Conservation (phyloP, 176 grass and related monocot genomes). For the Oryza coarctata region DNA sequence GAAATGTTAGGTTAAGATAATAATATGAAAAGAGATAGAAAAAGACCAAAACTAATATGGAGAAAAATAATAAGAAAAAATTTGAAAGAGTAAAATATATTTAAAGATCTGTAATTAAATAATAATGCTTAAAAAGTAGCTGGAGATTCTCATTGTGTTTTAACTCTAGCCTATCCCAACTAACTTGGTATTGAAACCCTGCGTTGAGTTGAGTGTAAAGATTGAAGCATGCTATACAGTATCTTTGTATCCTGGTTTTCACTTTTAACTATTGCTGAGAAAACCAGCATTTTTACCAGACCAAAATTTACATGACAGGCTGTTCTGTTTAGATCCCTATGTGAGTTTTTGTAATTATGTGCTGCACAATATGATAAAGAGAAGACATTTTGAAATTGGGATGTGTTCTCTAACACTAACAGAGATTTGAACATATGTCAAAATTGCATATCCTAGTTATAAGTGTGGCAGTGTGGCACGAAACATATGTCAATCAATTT, state of each 20-base stretch:
- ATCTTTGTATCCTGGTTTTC: background rate
- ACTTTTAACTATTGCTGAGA: background rate
- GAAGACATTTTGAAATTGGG: background rate
- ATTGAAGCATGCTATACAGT: background rate
- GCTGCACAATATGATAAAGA: background rate
- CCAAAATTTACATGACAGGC: background rate
- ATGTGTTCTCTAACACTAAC: background rate
- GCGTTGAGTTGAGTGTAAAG: too few species aligned
- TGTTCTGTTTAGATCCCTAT: background rate
- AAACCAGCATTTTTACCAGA: background rate
- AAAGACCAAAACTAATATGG: too few species aligned
- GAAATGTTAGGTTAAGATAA: too few species aligned
- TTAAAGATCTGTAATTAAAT: too few species aligned
- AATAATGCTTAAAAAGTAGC: too few species aligned
- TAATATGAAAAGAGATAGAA: too few species aligned
- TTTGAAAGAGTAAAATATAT: too few species aligned
- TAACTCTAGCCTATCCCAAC: too few species aligned
- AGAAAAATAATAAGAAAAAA: too few species aligned
- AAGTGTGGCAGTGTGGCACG: background rate
- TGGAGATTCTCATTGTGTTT: too few species aligned
- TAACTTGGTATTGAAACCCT: too few species aligned
- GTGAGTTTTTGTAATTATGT: background rate
- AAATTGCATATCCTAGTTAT: background rate
- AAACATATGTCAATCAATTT: background rate
- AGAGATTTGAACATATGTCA: background rate